Conservation (phyloP, 768 basidiomycete species). For the Scleroderma bovista region DNA sequence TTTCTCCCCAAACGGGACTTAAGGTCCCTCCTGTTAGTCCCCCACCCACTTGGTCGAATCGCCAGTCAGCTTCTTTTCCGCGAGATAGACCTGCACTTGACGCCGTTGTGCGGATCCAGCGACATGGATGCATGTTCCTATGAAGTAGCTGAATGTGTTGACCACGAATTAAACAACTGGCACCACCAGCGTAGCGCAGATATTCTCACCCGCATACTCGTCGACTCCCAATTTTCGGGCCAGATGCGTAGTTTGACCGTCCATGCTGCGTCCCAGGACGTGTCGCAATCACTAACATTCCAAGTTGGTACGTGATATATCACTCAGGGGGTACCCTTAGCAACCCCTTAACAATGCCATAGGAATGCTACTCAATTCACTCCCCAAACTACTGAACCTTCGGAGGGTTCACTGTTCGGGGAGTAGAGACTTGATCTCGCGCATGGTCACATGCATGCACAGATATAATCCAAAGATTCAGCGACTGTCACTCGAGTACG, state of each 20-base stretch:
- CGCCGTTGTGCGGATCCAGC: constrained; percentile 27
- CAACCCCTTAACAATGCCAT: neutral
- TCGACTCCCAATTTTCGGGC: constrained; percentile 52
- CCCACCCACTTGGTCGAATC: constrained; percentile 61
- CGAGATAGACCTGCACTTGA: constrained; percentile 60
- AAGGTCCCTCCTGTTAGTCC: constrained; percentile 56
- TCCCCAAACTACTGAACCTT: constrained; percentile 57
- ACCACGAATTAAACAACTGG: constrained; percentile 38
- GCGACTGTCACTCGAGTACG: constrained; percentile 53
- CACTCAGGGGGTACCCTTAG: neutral
- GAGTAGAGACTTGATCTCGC: constrained; percentile 44
- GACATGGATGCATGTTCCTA: constrained; percentile 12
- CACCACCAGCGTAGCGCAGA: constrained; percentile 62
- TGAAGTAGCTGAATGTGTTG: constrained; percentile 4
- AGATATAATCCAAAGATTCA: constrained; percentile 45
- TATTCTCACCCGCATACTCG: constrained; percentile 61
- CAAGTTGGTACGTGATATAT: constrained; percentile 46
- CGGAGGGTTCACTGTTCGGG: constrained; percentile 59
- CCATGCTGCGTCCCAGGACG: constrained; percentile 46
- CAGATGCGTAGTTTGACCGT: constrained; percentile 55
- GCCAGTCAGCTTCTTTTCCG: constrained; percentile 64
- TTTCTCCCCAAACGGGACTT: constrained; percentile 62
- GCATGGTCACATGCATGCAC: constrained; percentile 50
- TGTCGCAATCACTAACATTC: constrained; percentile 50
- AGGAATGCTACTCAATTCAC: constrained; percentile 68